Evolutionary conservation across 2,329 filamentous ascomycete genomes (phyloP), one percentile per base, ranked within the genome.

Genomic region (Arthrobotrys pseudoclavata): DNA sequence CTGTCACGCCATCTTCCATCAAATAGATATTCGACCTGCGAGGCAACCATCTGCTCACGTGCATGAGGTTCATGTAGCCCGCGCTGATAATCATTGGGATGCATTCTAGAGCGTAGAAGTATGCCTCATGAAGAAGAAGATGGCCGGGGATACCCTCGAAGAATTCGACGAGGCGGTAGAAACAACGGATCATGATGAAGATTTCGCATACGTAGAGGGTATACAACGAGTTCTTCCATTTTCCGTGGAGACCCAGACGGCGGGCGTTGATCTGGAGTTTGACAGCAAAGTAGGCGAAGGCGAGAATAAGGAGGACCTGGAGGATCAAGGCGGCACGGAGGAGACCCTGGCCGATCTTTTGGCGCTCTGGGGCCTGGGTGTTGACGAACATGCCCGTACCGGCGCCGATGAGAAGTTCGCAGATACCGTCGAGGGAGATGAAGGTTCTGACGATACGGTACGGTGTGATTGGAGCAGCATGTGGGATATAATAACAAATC

Each of bases 161-260:
- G 45, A 78, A 78, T 42, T 78, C 74, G 52, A 78, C 74, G 1
- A 78, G 52, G 42, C 74, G 67, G 48, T 78, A 78, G 47, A 78
- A 50, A 48, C 74, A 78, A 12, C 74, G 61, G 20, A 72, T 50
- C 67, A 78, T 69, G 37, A 78, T 67, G 34, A 61, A 68, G n/a
- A 64, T 20, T 4, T 63, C 74, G 34, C 67, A 71, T 4, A 78
- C 68, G 67, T 72, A 78, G 48, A 78, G 67, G 6, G 74, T 71
- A 48, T 78, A 78, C 9, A 78, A 47, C 15, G 69, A 67, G 45
- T 47, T 67, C 29, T 62, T 71, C 74, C 74, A 78, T 29, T 68
- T 47, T 40, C 74, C 74, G 4, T 47, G 7, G 47, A 71, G 53
- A 7, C 61, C 61, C n/a, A 71, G 47, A 13, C 34, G 60, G 20